Percentiles rank a stretch among this genome's conserved stretches.
phyloP scores from a whole-genome alignment of 2,329 filamentous ascomycete genomes.

The Arthroderma uncinatum region DNA sequence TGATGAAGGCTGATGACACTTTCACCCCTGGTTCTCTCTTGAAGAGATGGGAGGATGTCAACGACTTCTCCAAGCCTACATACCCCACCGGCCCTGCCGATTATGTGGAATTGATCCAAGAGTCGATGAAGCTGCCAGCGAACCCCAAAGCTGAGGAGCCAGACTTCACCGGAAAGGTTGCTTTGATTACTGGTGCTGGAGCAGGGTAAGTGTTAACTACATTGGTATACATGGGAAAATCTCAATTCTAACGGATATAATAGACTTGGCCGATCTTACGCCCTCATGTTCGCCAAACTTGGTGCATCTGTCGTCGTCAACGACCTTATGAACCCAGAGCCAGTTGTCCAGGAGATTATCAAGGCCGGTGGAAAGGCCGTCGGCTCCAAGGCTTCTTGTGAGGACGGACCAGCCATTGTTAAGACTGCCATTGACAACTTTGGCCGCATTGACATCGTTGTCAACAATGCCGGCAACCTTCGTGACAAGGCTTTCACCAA shows the following conservation, averaged over 20 bases:
- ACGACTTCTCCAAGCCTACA: constrained; percentile 72
- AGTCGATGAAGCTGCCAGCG: constrained; percentile 64
- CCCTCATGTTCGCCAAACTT: constrained; percentile 71
- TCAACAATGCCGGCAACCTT: constrained; percentile 98
- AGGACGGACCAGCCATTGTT: constrained; percentile 82
- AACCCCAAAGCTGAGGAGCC: constrained; percentile 63
- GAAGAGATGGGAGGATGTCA: constrained; percentile 78
- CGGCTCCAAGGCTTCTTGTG: constrained; percentile 84
- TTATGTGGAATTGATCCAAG: constrained; percentile 75
- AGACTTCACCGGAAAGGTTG: constrained; percentile 75
- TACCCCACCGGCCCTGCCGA: constrained; percentile 78
- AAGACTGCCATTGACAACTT: constrained; percentile 89
- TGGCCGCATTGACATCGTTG: constrained; percentile 83
- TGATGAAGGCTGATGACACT: constrained; percentile 77
- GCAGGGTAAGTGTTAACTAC: constrained; percentile 48
- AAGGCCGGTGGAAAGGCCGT: constrained; percentile 79
- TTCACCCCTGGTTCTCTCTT: constrained; percentile 82
- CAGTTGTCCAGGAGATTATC: constrained; percentile 84
- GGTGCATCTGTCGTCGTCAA: constrained; percentile 87
- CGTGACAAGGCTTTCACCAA: constrained; percentile 96
- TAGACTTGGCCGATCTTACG: constrained; percentile 82
- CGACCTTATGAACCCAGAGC: constrained; percentile 84
- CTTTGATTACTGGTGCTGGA: constrained; percentile 76
- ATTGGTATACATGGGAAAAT: background rate
- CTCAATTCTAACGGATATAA: constrained; percentile 19